Base-by-base conservation (phyloP, 768 basidiomycete species). In the Dictyophora rubrovolvata region DNA sequence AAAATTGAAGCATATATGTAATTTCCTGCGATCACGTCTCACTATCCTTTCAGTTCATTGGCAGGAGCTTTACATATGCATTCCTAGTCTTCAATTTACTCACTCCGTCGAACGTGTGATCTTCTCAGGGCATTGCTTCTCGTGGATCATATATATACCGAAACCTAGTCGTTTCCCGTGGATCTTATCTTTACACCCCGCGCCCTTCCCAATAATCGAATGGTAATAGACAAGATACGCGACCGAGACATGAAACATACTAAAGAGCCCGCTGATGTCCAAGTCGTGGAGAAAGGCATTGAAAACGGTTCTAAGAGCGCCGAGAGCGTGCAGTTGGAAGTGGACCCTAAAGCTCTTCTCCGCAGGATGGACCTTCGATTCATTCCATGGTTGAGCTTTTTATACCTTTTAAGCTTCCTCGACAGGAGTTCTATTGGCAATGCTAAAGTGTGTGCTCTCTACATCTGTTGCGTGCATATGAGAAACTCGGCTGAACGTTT, bases 371-470 rank as follows among this genome's bases (percentile, higher is more conserved):
- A 88, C 67, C 58, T 81, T 63, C 78, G 76, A 64, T 74, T 91
- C 58, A 76, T 91, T 34, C 90, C 90, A 35, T 90, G 86, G 84
- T 71, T 92, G 22, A 76, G 83, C 8, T 65, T 89, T 8, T 73
- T 92, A 22, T 89, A 90, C 68, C 74, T 89, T 22, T 73, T 91
- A 63, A 87, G 81, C 68, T 91, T 86, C 67, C 73, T 90, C 70
- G 69, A 86, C 60, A 67, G 75, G 65, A 74, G 75, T 42, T 78
- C 80, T 56, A 83, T 90, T 64, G 88, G 86, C 47, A 89, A 89
- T 68, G 85, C 86, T 4, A 82, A 81, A 73, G 87, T 85, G 50
- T 54, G 74, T 28, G 28, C 28, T 65, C 33, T 16, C 10, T 47
- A n/a, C n/a, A n/a, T n/a, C n/a, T n/a, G n/a, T 52, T 55, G 59